Base-by-base conservation (phyloP, 1,284 basidiomycete genomes). In the Puccinia triticina region DNA sequence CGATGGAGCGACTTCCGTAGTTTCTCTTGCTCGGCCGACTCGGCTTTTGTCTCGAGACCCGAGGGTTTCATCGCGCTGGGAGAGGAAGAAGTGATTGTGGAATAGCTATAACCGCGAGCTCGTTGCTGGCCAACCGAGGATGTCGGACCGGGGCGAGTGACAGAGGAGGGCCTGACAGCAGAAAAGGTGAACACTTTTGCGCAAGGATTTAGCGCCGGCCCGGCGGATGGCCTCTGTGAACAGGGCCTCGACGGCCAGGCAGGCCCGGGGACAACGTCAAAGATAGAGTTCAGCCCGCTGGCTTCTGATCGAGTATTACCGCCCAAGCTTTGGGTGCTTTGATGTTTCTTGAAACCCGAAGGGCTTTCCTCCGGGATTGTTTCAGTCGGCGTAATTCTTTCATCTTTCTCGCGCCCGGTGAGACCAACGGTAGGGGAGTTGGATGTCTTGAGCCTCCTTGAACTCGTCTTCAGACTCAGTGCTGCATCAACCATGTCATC, bases 301-400 rank as follows among this genome's bases (percentile, higher is more conserved):
- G 23, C 72, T 55, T 59, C 72, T 34, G 50, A 7, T 37, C 32
- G 37, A 11, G 23, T 18, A 23, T 18, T 74, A 18, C 72, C 72
- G n/a, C 72, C 72, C 72, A 74, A 37, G 72, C 72, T 74, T 29
- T 29, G 48, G n/a, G 50, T 74, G 32, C 50, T 74, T 1, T 55
- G 48, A 12, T 53, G 72, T 55, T 59, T 74, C 50, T 21, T 55
- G 21, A 74, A 55, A n/a, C 48, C n/a, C 26, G 16, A 23, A 10
- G 72, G 10, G n/a, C 21, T 23, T 55, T 74, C 50, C 34, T 55
- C 57, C 72, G 29, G 29, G 21, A 55, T 59, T 10, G 72, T 69
- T 18, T 37, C 66, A 46, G 66, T 69, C n/a, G 40, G 40, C n/a
- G 48, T 43, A 21, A 69, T 26, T n/a, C 66, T 43, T 69, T 48